A percentile compares a stretch with the other conserved stretches of the same genome.
These are phyloP conservation scores for Didymella glomerata DNA, from an alignment of 2,329 filamentous ascomycete genomes.

Conservation along the genomic window DNA sequence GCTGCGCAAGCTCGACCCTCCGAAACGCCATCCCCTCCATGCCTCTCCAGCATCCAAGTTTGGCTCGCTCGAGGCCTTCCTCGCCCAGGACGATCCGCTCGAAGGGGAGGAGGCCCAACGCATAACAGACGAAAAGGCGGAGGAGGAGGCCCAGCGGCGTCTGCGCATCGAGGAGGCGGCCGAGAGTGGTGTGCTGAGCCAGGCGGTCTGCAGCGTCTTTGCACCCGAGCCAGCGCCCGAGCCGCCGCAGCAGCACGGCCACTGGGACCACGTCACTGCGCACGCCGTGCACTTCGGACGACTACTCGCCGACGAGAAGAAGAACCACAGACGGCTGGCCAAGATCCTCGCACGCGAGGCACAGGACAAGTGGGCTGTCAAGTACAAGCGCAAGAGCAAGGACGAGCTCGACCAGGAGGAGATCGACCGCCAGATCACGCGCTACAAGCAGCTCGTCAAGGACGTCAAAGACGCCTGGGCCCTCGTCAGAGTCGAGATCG, in stretches of 20 bases:
- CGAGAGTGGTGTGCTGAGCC: slow-evolving; percentile 77
- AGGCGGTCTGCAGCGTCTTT: slow-evolving; percentile 74
- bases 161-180: slow-evolving; percentile 75
- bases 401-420: slow-evolving; percentile 87
- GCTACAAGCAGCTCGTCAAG: slow-evolving; percentile 76
- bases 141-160: slow-evolving; percentile 74
- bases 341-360: slow-evolving; percentile 83
- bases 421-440: slow-evolving; percentile 68
- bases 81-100: slow-evolving; percentile 61
- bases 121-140: slow-evolving; percentile 43
- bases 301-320: slow-evolving; percentile 80
- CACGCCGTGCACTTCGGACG: slow-evolving; percentile 83
- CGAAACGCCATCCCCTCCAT: slow-evolving; percentile 62
- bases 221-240: slow-evolving; percentile 77
- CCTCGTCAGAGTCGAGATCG: slow-evolving; percentile 65
- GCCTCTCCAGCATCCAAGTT: slow-evolving; percentile 56
- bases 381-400: slow-evolving; percentile 61
- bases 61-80: slow-evolving; percentile 70
- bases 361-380: slow-evolving; percentile 75
- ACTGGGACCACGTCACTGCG: slow-evolving; percentile 82
- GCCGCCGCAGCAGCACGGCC: slow-evolving; percentile 81
- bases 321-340: slow-evolving; percentile 76
- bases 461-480: slow-evolving; percentile 70
- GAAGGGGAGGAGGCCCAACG: slow-evolving; percentile 53
- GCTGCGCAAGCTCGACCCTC: slow-evolving; percentile 60